These are phyloP conservation scores for Plenodomus biglobosus DNA, from an alignment of 2,329 filamentous ascomycete genomes.

Conservation along the genomic window DNA sequence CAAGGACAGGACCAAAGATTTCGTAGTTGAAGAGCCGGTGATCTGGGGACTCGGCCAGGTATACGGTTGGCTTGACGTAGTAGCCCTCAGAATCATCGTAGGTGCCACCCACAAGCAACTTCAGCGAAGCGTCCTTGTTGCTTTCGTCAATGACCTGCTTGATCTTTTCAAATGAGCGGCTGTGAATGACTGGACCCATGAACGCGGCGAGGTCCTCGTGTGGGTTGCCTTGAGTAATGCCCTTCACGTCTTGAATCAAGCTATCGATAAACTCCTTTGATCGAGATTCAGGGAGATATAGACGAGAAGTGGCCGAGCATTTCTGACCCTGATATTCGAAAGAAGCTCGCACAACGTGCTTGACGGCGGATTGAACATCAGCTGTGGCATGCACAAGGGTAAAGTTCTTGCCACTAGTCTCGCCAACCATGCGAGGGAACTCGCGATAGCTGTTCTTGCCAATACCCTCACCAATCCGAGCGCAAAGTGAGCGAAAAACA, in stretches of 20 bases:
- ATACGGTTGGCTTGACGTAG: conserved; percentile 80
- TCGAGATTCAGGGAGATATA: conserved; percentile 73
- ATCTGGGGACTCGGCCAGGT: conserved; percentile 67
- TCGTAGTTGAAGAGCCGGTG: conserved; percentile 75
- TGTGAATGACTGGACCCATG: conserved; percentile 82
- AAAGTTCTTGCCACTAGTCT: conserved; percentile 92
- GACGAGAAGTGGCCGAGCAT: conserved; percentile 78
- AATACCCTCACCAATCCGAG: conserved; percentile 76
- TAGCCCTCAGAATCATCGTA: conserved; percentile 77
- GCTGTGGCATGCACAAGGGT: conserved; percentile 76
- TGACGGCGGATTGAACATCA: conserved; percentile 73
- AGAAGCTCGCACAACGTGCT: conserved; percentile 78
- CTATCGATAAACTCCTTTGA: conserved; percentile 69
- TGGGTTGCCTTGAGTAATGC: conserved; percentile 69
- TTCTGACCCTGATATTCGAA: conserved; percentile 92
- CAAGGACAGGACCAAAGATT: conserved; percentile 77
- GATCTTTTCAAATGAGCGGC: conserved; percentile 76
- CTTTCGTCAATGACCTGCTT: conserved; percentile 72
- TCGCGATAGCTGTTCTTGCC: conserved; percentile 76
- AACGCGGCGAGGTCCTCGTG: conserved; percentile 69
- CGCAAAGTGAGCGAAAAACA: conserved; percentile 85
- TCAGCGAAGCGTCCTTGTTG: conserved; percentile 69
- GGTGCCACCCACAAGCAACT: conserved; percentile 71
- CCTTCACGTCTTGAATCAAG: conserved; percentile 65
- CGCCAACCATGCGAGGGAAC: conserved; percentile 84